Conservation (phyloP, 176 grass and related monocot genomes). For the Ensete ventricosum region DNA sequence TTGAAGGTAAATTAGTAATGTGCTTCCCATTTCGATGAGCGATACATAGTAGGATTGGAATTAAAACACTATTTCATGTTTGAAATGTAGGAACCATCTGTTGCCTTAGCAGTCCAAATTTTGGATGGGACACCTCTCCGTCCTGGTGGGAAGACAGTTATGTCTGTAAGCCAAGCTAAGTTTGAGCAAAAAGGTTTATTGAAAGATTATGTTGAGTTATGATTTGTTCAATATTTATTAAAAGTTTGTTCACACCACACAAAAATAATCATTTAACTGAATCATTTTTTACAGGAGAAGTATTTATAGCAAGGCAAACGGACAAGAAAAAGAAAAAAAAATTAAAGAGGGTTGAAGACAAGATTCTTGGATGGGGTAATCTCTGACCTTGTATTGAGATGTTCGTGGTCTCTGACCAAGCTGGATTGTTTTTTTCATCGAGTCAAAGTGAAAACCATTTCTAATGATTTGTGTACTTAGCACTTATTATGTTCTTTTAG, state of each 20-base stretch:
- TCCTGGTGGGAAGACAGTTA: constrained; percentile 63
- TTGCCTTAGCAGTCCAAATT: constrained; percentile 70
- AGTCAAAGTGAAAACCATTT: not conserved
- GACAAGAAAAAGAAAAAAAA: constrained; percentile 96
- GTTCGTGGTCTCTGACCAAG: constrained; percentile 9
- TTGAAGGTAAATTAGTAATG: constrained; percentile 46
- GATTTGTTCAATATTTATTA: not conserved
- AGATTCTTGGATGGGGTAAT: constrained; percentile 97
- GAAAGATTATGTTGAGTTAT: not conserved
- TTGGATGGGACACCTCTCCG: constrained; percentile 74
- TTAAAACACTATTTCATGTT: constrained; percentile 12
- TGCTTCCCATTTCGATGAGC: not conserved
- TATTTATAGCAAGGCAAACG: constrained; percentile 63
- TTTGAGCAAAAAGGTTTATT: constrained; percentile 86
- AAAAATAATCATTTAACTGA: constrained; percentile 14
- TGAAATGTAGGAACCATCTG: constrained; percentile 68
- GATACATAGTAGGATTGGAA: not conserved
- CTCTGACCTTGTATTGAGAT: constrained; percentile 11
- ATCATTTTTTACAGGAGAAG: constrained; percentile 45
- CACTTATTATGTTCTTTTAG: not conserved
- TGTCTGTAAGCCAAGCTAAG: constrained; percentile 68
- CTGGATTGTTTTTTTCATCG: not conserved
- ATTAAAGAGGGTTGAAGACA: constrained; percentile 74
- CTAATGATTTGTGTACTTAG: not conserved
- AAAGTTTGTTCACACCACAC: constrained; percentile 9